Base-by-base conservation (phyloP, 805 yeast genomes). In the Hanseniaspora occidentalis region DNA sequence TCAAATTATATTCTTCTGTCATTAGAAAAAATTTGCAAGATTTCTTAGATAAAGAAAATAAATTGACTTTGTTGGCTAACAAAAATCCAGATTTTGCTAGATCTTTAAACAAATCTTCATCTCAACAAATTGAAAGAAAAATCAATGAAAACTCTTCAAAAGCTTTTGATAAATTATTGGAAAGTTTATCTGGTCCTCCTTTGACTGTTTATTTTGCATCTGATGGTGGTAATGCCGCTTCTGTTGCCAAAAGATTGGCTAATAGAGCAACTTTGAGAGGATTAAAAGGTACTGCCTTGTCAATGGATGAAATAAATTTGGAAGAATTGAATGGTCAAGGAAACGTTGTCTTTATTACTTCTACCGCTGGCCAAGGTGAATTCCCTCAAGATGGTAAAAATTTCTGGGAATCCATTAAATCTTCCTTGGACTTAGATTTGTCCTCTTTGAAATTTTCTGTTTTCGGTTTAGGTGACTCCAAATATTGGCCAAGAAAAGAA, bases 301-400 rank as follows among this genome's bases (percentile, higher is more conserved):
- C 82, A 0, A 63, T 84, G 60, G 84, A 83, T 50, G 79, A 75
- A 31, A 73, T 75, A 48, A 37, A 40, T 23, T 52, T 79, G 25
- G 94, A 83, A 50, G 94, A 84, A 47, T 66, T 86, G 45, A 73
- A 80, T 17, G 67, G 70, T 31, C 51, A 76, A 67, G 59, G 66
- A 61, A 48, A 62, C 77, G 71, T 86, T 38, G 76, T 88, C 2
- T 66, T 89, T 2, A 54, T 89, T 5, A 81, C 95, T 51, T 79
- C 96, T 1, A 89, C 98, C 1, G 84, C 95, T 2, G 97, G 97
- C 16, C 96, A 89, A 60, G 98, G 98, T 37, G 96, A 83, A 47
- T 64, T 89, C 29, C 97, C 98, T 0, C 65, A 82, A 42, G 86
- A 85, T 53, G 80, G 84, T 10, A 69, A 71, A 49, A 71, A 71